Conservation (phyloP, 768 basidiomycete genomes). For the Auriscalpium orientale region DNA sequence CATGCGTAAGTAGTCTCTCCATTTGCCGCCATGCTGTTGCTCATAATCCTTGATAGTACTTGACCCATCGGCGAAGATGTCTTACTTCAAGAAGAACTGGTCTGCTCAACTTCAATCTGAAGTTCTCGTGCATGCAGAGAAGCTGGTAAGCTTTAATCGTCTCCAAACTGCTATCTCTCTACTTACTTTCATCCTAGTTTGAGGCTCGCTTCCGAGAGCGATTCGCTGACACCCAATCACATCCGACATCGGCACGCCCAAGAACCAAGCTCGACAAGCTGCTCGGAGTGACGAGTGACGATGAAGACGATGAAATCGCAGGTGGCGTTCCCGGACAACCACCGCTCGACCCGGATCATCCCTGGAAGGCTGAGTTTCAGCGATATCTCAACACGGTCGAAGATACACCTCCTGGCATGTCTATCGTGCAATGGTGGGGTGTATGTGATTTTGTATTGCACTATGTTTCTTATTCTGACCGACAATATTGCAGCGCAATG, state of each 20-base stretch:
- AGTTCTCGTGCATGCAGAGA: background rate
- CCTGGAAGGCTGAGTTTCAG: background rate
- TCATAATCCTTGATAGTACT: background rate
- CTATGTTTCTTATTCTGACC: too few relatives aligned
- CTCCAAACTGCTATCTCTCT: too few relatives aligned
- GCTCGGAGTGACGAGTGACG: background rate
- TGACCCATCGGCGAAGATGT: background rate
- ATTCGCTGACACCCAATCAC: too few relatives aligned
- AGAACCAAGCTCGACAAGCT: background rate
- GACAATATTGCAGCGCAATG: constrained; percentile 10
- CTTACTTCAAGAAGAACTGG: background rate
- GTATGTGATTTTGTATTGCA: background rate
- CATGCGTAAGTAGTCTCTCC: background rate
- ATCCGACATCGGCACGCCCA: too few relatives aligned
- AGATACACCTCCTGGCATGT: background rate
- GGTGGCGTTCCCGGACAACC: background rate
- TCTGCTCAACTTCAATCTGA: background rate
- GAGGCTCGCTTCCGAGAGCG: background rate
- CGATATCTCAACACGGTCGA: constrained; percentile 5
- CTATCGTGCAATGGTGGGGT: constrained; percentile 6
- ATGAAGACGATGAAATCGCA: background rate
- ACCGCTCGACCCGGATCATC: background rate
- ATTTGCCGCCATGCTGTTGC: background rate
- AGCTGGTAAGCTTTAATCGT: too few relatives aligned
- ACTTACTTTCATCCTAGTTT: background rate